These are phyloP conservation scores for Metschnikowia proteae DNA, from an alignment of 805 yeast genomes.

Conservation along the genomic window DNA sequence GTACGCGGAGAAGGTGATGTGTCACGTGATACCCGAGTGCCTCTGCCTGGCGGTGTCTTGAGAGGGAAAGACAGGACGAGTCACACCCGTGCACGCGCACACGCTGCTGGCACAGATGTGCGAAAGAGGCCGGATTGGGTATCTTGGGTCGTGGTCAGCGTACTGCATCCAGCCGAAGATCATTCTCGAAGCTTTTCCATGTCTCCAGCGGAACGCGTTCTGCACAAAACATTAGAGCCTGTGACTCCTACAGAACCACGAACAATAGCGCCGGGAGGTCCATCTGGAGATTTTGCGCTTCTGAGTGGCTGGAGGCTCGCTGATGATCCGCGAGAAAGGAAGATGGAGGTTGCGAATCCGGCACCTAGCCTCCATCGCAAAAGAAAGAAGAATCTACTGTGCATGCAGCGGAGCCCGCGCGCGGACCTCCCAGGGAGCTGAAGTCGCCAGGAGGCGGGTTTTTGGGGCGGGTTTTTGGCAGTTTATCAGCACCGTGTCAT, in stretches of 20 bases:
- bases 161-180: constrained; percentile 4
- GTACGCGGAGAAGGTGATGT: constrained; percentile 7
- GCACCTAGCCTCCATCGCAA: constrained; percentile 1
- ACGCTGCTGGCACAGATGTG: not conserved
- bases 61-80: too few species aligned
- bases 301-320: not conserved
- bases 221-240: too few species aligned
- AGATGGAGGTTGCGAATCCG: constrained; percentile 5
- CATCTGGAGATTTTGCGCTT: not conserved
- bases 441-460: not conserved
- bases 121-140: not conserved
- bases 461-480: too few species aligned
- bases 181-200: constrained; percentile 1
- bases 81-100: not conserved
- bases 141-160: not conserved
- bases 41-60: not conserved
- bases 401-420: constrained; percentile 1
- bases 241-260: too few species aligned
- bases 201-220: not conserved
- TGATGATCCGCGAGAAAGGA: not conserved
- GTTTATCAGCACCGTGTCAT: too few species aligned
- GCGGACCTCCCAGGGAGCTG: not conserved
- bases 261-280: too few species aligned
- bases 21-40: not conserved
- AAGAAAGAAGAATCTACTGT: constrained; percentile 6